Evolutionary conservation across 257 asterid genomes (phyloP).

Genomic region (Solanum piurae): DNA sequence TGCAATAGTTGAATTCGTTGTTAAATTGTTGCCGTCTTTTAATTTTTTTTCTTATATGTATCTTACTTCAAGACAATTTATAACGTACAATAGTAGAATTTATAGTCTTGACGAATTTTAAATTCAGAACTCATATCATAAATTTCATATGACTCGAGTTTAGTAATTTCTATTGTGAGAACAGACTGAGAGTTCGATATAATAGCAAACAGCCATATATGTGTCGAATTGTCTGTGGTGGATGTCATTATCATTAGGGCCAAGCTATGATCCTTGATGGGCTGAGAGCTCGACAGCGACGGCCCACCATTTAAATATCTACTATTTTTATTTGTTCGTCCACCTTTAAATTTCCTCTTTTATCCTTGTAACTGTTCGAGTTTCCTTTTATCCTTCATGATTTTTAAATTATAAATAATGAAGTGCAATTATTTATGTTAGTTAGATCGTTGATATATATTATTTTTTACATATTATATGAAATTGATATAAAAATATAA

Average conservation of each 20-base stretch:
- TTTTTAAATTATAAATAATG: not conserved
- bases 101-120: too few relatives aligned
- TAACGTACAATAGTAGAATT: too few relatives aligned
- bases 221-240: not conserved
- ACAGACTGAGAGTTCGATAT: too few relatives aligned
- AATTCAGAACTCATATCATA: too few relatives aligned
- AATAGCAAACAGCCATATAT: not conserved
- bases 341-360: not conserved
- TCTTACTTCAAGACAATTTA: too few relatives aligned
- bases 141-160: too few relatives aligned
- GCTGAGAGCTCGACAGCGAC: not conserved
- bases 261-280: not conserved
- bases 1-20: too few relatives aligned
- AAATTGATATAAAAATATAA: not conserved
- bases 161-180: too few relatives aligned
- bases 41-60: too few relatives aligned
- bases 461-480: not conserved
- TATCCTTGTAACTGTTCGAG: not conserved
- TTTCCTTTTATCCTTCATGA: not conserved
- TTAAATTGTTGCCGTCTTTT: too few relatives aligned
- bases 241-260: not conserved
- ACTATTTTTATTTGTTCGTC: not conserved
- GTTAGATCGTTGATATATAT: not conserved
- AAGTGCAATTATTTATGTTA: not conserved
- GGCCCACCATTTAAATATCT: not conserved